Evolutionary conservation across 805 yeast species (phyloP), one percentile per base, ranked within the genome.

Genomic region (Candida tammaniensis): DNA sequence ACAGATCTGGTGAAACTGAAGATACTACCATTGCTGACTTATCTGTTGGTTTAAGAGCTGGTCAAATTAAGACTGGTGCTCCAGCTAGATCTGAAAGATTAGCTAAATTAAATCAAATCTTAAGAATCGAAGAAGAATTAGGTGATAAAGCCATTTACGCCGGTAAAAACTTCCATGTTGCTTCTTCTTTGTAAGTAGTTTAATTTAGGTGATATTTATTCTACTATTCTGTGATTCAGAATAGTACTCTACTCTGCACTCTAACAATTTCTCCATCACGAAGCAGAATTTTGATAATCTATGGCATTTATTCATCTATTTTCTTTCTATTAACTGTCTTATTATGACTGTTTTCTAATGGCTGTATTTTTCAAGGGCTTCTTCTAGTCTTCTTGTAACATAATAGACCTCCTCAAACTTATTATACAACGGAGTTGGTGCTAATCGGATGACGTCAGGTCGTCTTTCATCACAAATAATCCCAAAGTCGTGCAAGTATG

Each of bases 1-100:
- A 91, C 87, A 88, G 98, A 82, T 89, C 97, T 57, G 98, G 98
- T 76, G 98, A 91, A 80, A 89, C 97, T 53, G 98, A 93, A 78
- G 98, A 93, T 74, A 83, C 94, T 60, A 82, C 86, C 77, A 91
- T 91, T 70, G 98, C 98, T 62, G 98, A 91, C 73, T 80, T 91
- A 66, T 76, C 87, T 59, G 98, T 93, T 58, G 98, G 98, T 78
- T 80, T 91, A 70, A 87, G 97, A 82, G 59, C 95, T 52, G 98
- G 97, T 68, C 98, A 91, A 80, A 86, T 91, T 74, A 91, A 91
- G 89, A 86, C 97, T 55, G 98, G 98, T 82, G 98, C 98, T 66
- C 98, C 98, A 65, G 96, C 97, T 55, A 89, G 98, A 79, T 86
- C 97, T 54, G 98, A 91, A 80, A 91, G 98, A 83, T 83, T 93